Percentiles rank a stretch among this genome's conserved stretches.
Conservation (phyloP, 2,329 filamentous ascomycete genomes). For the Aureobasidium pullulans region DNA sequence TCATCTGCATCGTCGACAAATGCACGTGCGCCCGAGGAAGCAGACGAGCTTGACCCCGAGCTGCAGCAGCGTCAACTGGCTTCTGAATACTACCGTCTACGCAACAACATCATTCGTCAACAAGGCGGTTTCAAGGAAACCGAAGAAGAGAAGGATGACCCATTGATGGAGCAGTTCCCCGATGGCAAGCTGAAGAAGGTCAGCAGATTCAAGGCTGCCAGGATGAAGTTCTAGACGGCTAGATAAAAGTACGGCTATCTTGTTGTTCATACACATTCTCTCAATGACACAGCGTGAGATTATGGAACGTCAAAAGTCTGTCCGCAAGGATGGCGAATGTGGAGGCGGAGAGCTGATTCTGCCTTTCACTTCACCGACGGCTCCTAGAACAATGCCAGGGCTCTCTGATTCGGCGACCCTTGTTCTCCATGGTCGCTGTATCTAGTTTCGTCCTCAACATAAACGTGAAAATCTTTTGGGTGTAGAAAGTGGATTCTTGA, state of each 20-base stretch:
- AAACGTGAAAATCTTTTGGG: not conserved
- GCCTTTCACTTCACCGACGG: constrained; percentile 10
- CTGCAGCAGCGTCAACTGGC: constrained; percentile 71
- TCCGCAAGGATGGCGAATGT: constrained; percentile 7
- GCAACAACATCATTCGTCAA: constrained; percentile 74
- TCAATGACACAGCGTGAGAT: not conserved
- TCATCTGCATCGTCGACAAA: constrained; percentile 21
- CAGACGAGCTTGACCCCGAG: constrained; percentile 55
- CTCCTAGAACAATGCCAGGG: constrained; percentile 18
- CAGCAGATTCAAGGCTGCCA: constrained; percentile 31
- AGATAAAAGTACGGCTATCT: not conserved
- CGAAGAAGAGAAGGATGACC: constrained; percentile 55
- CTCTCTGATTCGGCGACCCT: constrained; percentile 17
- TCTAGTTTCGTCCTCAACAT: constrained; percentile 11
- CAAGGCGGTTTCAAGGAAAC: constrained; percentile 70
- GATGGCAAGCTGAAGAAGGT: constrained; percentile 31
- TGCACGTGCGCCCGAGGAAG: constrained; percentile 31
- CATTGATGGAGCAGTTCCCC: constrained; percentile 44
- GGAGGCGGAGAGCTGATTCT: constrained; percentile 8
- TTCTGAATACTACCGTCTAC: constrained; percentile 72
- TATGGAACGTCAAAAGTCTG: constrained; percentile 1
- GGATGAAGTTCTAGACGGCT: constrained; percentile 20
- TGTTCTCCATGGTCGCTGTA: not conserved
- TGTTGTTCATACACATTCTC: not conserved
- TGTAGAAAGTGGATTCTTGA: not conserved